Evolutionary conservation across 2,329 filamentous ascomycete genomes (phyloP).

Genomic region (Sporothrix variecibatus): DNA sequence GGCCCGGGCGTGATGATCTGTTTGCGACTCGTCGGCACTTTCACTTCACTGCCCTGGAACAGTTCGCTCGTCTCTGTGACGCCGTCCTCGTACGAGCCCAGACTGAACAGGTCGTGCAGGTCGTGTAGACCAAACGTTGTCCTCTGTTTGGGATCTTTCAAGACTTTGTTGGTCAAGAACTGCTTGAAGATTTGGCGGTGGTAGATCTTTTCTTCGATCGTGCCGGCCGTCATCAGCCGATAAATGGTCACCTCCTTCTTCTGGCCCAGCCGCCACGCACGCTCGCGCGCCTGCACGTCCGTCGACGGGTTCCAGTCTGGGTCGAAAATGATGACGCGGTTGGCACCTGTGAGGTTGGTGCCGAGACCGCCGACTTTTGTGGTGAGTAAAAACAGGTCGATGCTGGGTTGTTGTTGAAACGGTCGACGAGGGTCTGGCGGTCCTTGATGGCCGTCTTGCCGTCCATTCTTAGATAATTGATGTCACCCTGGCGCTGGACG

Average conservation of each 20-base stretch:
- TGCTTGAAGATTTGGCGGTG: constrained; percentile 99
- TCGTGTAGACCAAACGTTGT: constrained; percentile 89
- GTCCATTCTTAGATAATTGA: constrained; percentile 89
- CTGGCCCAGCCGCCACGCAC: constrained; percentile 93
- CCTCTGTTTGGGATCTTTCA: constrained; percentile 90
- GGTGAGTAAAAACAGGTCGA: constrained; percentile 89
- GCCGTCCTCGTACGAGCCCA: constrained; percentile 67
- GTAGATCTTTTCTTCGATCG: constrained; percentile 99
- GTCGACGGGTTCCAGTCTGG: constrained; percentile 99
- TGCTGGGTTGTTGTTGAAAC: constrained; percentile 79
- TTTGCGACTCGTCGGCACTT: constrained; percentile 42
- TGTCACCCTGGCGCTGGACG: constrained; percentile 63
- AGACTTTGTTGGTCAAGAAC: constrained; percentile 92
- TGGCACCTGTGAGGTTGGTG: constrained; percentile 90
- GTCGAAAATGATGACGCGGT: constrained; percentile 96
- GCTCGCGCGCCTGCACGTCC: constrained; percentile 89
- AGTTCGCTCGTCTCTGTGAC: constrained; percentile 81
- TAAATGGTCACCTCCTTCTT: constrained; percentile 96
- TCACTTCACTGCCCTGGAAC: constrained; percentile 84
- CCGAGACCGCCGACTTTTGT: constrained; percentile 94
- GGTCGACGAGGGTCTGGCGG: constrained; percentile 86
- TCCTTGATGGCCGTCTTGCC: constrained; percentile 85
- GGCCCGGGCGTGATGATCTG: constrained; percentile 37
- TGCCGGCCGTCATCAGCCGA: constrained; percentile 95
- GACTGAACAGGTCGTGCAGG: constrained; percentile 85